These are phyloP conservation scores for Rhizoclosmatium globosum DNA, from an alignment of 192 early-diverging fungal genomes.

Conservation along the genomic window DNA sequence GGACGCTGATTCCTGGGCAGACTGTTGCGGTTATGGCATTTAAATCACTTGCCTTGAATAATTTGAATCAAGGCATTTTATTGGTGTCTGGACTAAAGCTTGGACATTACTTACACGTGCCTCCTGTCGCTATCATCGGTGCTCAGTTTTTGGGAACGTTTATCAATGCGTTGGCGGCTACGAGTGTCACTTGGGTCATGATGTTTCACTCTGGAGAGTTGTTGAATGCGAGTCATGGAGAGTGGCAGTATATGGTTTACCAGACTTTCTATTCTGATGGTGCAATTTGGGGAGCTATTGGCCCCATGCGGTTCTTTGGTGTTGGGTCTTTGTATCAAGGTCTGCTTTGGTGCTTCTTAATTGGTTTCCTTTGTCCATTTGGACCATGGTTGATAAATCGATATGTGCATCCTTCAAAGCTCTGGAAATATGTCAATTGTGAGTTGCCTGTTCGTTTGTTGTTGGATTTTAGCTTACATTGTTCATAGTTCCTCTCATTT, in stretches of 20 bases:
- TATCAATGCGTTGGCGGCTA: slow-evolving; percentile 13
- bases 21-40: slow-evolving; percentile 76
- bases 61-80: slow-evolving; percentile 64
- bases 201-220: slow-evolving; percentile 23
- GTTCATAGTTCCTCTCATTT: not conserved
- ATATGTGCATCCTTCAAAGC: slow-evolving; percentile 34
- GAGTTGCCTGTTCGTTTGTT: not conserved
- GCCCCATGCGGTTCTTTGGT: slow-evolving; percentile 67
- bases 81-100: slow-evolving; percentile 69
- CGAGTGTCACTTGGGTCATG: not conserved
- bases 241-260: slow-evolving; percentile 26
- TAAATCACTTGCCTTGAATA: slow-evolving; percentile 77
- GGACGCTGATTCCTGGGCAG: slow-evolving; percentile 65
- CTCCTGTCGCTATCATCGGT: slow-evolving; percentile 79
- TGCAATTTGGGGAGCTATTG: slow-evolving; percentile 64
- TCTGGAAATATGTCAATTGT: slow-evolving; percentile 10
- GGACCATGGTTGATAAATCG: slow-evolving; percentile 53
- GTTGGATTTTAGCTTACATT: no score
- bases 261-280: slow-evolving; percentile 31
- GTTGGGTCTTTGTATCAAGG: slow-evolving; percentile 30
- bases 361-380: slow-evolving; percentile 47
- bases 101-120: slow-evolving; percentile 77
- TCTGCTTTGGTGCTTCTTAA: slow-evolving; percentile 35
- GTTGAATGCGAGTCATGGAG: not conserved
- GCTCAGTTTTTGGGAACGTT: slow-evolving; percentile 71